Conservation (phyloP, 108 stramenopile species). For the Licmophora abbreviata region DNA sequence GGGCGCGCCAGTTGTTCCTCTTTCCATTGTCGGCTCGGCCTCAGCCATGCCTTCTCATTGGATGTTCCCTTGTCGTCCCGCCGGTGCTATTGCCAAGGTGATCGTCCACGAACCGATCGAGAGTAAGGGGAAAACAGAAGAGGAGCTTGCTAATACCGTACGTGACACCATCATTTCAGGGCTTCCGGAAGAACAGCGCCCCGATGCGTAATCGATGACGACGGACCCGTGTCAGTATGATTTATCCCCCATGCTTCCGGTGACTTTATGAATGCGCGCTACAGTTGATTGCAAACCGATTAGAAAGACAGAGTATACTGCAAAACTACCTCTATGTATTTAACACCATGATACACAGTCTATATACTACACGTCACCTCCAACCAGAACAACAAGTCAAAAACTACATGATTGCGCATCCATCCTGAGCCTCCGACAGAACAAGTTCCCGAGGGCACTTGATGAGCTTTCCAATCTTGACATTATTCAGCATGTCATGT, state of each 20-base stretch:
- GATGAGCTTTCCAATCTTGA: constrained; percentile 36
- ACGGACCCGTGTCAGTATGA: too few relatives aligned
- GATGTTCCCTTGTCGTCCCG: constrained; percentile 71
- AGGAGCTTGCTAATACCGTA: constrained; percentile 66
- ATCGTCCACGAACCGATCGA: constrained; percentile 74
- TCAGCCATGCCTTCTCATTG: constrained; percentile 64
- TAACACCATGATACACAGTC: too few relatives aligned
- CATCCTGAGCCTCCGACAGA: not conserved
- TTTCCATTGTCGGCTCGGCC: constrained; percentile 61
- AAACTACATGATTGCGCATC: too few relatives aligned
- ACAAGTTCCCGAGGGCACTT: constrained; percentile 19
- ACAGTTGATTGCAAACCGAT: too few relatives aligned
- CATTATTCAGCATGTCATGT: constrained; percentile 40
- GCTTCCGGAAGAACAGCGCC: constrained; percentile 67
- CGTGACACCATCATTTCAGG: constrained; percentile 58
- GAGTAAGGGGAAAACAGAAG: constrained; percentile 69
- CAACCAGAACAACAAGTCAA: too few relatives aligned
- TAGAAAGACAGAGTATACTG: too few relatives aligned
- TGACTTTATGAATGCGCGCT: too few relatives aligned
- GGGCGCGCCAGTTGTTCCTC: constrained; percentile 69
- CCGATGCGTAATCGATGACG: too few relatives aligned
- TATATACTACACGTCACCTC: too few relatives aligned
- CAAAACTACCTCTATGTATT: too few relatives aligned
- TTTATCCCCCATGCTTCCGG: too few relatives aligned
- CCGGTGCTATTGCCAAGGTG: constrained; percentile 37